These are phyloP conservation scores for Solanum chacoense DNA, from an alignment of 305 asterid genomes.

Conservation along the genomic window DNA sequence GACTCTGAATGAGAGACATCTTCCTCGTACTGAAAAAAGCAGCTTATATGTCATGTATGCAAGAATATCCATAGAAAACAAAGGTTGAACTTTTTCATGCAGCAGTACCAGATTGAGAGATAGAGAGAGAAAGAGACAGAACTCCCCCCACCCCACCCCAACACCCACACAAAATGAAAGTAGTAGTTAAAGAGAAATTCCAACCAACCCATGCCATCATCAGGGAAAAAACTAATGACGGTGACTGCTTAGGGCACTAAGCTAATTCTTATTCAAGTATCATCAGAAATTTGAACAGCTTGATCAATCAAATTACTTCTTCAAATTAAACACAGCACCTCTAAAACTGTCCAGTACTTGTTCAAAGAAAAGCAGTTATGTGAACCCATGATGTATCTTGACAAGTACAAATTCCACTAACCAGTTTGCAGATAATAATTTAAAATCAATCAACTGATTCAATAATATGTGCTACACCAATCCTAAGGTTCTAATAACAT, in stretches of 20 bases:
- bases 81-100: background rate
- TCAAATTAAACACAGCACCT: background rate
- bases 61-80: background rate
- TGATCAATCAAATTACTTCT: background rate
- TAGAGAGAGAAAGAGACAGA: background rate
- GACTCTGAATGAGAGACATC: slow-evolving; percentile 20
- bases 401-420: background rate
- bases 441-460: background rate
- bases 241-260: background rate
- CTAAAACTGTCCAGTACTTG: background rate
- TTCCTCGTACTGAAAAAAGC: slow-evolving; percentile 23
- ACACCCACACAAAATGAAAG: background rate
- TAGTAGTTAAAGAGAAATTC: background rate
- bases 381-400: background rate
- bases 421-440: background rate
- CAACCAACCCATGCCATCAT: background rate
- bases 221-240: background rate
- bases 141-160: background rate
- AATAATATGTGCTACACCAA: background rate
- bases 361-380: background rate
- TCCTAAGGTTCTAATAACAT: background rate
- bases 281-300: background rate
- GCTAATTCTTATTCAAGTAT: background rate
- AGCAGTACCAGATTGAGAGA: background rate
- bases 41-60: background rate